A percentile compares a stretch with the other conserved stretches of the same genome.
Conservation (phyloP, 2,329 filamentous ascomycete genomes). For the Chrysoporthe austroafricana region DNA sequence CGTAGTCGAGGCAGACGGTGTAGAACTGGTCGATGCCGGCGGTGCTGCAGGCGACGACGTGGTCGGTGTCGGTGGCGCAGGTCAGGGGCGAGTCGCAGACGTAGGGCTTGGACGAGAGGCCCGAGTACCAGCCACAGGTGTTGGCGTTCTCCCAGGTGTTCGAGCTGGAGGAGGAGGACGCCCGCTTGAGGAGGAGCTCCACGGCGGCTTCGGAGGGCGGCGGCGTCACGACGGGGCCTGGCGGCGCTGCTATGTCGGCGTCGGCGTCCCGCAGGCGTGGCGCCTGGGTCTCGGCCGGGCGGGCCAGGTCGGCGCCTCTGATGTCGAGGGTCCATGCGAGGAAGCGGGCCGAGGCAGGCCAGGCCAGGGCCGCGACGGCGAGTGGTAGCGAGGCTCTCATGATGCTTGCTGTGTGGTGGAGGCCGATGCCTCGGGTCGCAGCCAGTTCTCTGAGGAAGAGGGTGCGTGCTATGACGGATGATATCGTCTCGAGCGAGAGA, state of each 20-base stretch:
- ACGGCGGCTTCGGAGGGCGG: slow-evolving; percentile 27
- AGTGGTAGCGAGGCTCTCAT: slow-evolving; percentile 24
- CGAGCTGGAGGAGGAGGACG: slow-evolving; percentile 16
- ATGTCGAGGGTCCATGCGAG: slow-evolving; percentile 21
- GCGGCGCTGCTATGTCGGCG: background rate
- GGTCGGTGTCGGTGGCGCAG: slow-evolving; percentile 39
- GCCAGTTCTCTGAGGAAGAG: background rate
- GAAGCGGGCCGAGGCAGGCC: slow-evolving; percentile 18
- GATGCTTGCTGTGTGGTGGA: background rate
- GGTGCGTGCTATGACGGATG: background rate
- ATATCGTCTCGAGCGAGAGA: background rate
- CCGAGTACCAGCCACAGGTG: slow-evolving; percentile 37
- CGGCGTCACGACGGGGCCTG: slow-evolving; percentile 21
- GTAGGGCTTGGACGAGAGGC: slow-evolving; percentile 31
- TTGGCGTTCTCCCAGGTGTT: slow-evolving; percentile 33
- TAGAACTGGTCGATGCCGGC: slow-evolving; percentile 39
- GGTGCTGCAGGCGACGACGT: slow-evolving; percentile 43
- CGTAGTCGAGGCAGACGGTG: slow-evolving; percentile 41
- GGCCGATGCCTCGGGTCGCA: background rate
- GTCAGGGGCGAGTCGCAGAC: slow-evolving; percentile 21
- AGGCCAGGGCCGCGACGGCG: slow-evolving; percentile 10
- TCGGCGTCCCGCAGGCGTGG: slow-evolving; percentile 6
- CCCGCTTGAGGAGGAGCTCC: slow-evolving; percentile 30
- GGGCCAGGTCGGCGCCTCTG: slow-evolving; percentile 17
- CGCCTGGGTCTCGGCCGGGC: slow-evolving; percentile 17